phyloP scores from a whole-genome alignment of 352 stramenopile genomes.

The Phytophthora tentaculata region DNA sequence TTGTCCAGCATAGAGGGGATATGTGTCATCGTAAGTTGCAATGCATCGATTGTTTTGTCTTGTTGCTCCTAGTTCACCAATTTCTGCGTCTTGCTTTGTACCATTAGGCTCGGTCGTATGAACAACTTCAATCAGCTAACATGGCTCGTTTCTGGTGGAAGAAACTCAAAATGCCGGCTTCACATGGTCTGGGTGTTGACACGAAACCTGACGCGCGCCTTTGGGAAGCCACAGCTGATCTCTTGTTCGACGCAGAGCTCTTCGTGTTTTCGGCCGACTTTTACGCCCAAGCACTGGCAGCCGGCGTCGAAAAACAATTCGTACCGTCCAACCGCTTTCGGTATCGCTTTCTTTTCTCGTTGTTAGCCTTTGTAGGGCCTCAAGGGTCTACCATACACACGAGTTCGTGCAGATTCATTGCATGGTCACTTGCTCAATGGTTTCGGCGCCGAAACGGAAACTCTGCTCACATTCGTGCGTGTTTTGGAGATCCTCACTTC shows the following conservation, averaged over 20 bases:
- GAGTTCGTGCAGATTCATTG: conserved; percentile 26
- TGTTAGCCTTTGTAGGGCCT: conserved; percentile 33
- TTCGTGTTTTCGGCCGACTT: conserved; percentile 48
- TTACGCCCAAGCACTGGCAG: conserved; percentile 24
- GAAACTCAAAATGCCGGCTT: conserved; percentile 20
- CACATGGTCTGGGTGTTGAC: background rate
- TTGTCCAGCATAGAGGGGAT: conserved; percentile 49
- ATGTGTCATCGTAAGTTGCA: conserved; percentile 50
- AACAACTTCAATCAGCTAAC: conserved; percentile 21
- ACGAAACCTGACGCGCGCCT: background rate
- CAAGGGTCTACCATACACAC: conserved; percentile 16
- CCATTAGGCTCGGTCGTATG: conserved; percentile 46
- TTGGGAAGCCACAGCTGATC: conserved; percentile 32
- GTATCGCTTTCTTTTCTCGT: conserved; percentile 34
- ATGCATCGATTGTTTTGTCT: background rate
- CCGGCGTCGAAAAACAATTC: background rate
- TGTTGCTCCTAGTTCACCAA: background rate
- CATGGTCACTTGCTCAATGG: conserved; percentile 39
- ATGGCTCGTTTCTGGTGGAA: conserved; percentile 49
- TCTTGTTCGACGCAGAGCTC: conserved; percentile 39
- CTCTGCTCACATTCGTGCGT: background rate
- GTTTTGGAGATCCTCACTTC: conserved; percentile 35
- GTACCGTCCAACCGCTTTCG: conserved; percentile 25
- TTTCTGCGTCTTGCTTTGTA: background rate
- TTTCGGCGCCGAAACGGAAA: conserved; percentile 15